Conservation (phyloP, 2,329 filamentous ascomycete species). For the Coleophoma crateriformis region DNA sequence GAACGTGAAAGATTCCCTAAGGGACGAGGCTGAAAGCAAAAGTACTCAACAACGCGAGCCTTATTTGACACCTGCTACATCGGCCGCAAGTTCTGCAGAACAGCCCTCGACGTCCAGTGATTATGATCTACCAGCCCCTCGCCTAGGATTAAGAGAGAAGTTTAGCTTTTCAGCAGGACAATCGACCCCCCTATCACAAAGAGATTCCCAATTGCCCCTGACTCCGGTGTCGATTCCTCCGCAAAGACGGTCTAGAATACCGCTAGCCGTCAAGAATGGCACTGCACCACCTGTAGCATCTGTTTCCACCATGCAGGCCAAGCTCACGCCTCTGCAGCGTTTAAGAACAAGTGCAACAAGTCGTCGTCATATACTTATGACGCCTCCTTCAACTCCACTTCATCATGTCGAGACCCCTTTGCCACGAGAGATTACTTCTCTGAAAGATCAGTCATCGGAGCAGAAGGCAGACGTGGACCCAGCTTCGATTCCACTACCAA, state of each 20-base stretch:
- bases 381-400: constrained; percentile 20
- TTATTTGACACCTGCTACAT: constrained; percentile 14
- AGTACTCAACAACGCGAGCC: constrained; percentile 15
- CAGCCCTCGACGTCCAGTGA: constrained; percentile 15
- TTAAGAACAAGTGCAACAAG: constrained; percentile 20
- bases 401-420: neutral
- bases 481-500: constrained; percentile 9
- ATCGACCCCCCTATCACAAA: constrained; percentile 10
- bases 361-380: constrained; percentile 14
- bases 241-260: constrained; percentile 19
- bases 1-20: neutral
- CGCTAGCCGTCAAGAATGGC: constrained; percentile 19
- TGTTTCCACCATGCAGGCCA: constrained; percentile 1
- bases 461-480: constrained; percentile 9
- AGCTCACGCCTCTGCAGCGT: constrained; percentile 25
- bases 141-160: constrained; percentile 10
- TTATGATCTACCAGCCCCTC: neutral
- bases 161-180: constrained; percentile 14
- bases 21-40: neutral
- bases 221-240: constrained; percentile 16
- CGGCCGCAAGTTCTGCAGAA: constrained; percentile 14
- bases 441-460: constrained; percentile 10
- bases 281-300: constrained; percentile 5
- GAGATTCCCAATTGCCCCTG: too few relatives aligned
- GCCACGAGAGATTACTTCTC: constrained; percentile 2